Evolutionary conservation across 257 asterid species (phyloP).

Genomic region (Solanum gracilifrons): DNA sequence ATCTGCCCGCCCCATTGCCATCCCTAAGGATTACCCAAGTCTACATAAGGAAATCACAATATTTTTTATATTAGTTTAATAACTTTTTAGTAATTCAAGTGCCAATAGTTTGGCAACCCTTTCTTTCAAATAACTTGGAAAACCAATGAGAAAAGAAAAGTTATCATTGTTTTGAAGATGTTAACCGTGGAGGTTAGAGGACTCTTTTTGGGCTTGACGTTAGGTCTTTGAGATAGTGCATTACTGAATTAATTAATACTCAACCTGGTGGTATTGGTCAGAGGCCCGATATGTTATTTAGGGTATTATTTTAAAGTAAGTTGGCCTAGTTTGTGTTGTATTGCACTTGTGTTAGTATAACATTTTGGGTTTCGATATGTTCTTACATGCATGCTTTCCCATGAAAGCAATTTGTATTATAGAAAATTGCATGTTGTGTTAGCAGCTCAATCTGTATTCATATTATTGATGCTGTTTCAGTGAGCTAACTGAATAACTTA

Average conservation of each 20-base stretch:
- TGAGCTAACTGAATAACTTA: not conserved
- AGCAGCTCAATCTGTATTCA: not conserved
- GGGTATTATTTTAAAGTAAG: not conserved
- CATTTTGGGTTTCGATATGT: not conserved
- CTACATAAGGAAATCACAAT: not conserved
- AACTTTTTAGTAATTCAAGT: not conserved
- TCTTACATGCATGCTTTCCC: not conserved
- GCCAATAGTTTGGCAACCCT: not conserved
- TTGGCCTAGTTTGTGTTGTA: not conserved
- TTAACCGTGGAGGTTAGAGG: not conserved
- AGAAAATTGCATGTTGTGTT: not conserved
- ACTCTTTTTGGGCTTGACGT: not conserved
- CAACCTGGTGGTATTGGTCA: not conserved
- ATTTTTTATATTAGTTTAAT: not conserved
- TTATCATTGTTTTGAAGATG: not conserved
- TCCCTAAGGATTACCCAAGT: not conserved
- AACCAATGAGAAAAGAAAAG: not conserved
- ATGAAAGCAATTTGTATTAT: not conserved
- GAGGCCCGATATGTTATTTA: not conserved
- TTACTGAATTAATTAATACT: not conserved
- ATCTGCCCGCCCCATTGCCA: not conserved
- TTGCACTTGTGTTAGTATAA: not conserved
- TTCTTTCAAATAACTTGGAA: not conserved
- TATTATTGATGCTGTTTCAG: not conserved
- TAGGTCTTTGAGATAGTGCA: not conserved